Base-by-base conservation (phyloP, 106 monocot species). In the Alisma plantagoaquatica region DNA sequence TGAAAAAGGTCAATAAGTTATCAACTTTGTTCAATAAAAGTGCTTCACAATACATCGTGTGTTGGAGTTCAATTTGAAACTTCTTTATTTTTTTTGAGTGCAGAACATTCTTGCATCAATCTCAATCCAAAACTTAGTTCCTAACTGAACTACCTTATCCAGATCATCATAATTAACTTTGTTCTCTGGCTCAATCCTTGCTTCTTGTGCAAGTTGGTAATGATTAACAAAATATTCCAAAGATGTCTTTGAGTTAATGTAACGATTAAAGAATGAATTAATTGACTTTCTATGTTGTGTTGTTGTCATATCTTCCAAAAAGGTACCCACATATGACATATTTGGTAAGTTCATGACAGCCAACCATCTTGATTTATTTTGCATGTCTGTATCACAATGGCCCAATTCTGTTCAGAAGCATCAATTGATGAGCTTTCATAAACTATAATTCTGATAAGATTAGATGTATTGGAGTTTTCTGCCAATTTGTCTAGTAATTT, bases 391-490 rank as follows among this genome's bases (percentile, higher is more conserved):
- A 47, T 60, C 46, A 60, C 48, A 11, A 47, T 22, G 23, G 16
- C 11, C 60, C 60, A 60, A 1, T 46, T 15, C 2, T 60, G 16
- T 38, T 60, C 60, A 60, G 48, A 60, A 11, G 46, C 60, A 48
- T 60, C 10, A 11, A 29, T 2, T 8, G 20, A 23, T 21, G 48
- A 23, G 25, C 20, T 31, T 0, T 60, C 60, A 23, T 46, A 47
- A 15, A 46, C 46, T 19, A 31, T 23, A 12, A 1, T 31, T 31
- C 31, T 46, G 6, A 60, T 31, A 29, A 2, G 31, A 19, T 31
- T 60, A 20, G 46, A 47, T 17, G 48, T 60, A 12, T 47, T 10
- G n/a, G 45, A 14, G 30, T 47, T 12, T n/a, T 10, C 46, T 17
- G 29, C 60, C 30, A 60, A 47, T 14, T 60, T 20, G 22, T 48